Percentiles rank a stretch among this genome's conserved stretches.
These are phyloP conservation scores for Boletus calvinii DNA, from an alignment of 1,284 basidiomycete species.

Conservation along the genomic window DNA sequence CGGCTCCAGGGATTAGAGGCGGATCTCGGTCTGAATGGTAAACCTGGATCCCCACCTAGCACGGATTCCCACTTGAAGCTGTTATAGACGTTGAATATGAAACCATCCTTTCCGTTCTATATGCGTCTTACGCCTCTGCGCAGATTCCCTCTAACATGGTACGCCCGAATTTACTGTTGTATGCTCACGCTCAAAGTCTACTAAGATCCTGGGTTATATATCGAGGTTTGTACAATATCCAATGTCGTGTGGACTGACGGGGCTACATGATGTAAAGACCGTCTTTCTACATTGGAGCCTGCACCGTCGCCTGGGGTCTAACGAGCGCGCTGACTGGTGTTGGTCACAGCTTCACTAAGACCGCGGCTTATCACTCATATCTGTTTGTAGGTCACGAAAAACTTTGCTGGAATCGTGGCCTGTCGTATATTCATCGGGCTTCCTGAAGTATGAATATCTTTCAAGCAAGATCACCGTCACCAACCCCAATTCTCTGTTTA, in stretches of 20 bases:
- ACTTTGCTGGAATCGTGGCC: slow-evolving; percentile 53
- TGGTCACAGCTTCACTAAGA: slow-evolving; percentile 19
- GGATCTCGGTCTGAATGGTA: slow-evolving; percentile 54
- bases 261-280: slow-evolving; percentile 41
- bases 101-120: slow-evolving; percentile 57
- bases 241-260: not conserved
- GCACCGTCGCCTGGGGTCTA: slow-evolving; percentile 63
- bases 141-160: slow-evolving; percentile 71
- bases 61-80: not conserved
- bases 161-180: slow-evolving; percentile 9
- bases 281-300: slow-evolving; percentile 59
- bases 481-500: not conserved
- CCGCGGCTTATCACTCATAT: not conserved
- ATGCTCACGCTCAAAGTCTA: not conserved
- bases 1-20: slow-evolving; percentile 59
- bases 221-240: slow-evolving; percentile 37
- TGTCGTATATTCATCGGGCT: slow-evolving; percentile 65
- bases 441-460: slow-evolving; percentile 44
- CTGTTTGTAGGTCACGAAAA: slow-evolving; percentile 46
- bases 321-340: slow-evolving; percentile 63
- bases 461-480: not conserved
- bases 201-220: slow-evolving; percentile 52
- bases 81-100: slow-evolving; percentile 57
- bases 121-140: slow-evolving; percentile 58
- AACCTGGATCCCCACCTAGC: not conserved